Evolutionary conservation across 495 filamentous ascomycete genomes (phyloP).

Genomic region (Endocarpon pusillum): DNA sequence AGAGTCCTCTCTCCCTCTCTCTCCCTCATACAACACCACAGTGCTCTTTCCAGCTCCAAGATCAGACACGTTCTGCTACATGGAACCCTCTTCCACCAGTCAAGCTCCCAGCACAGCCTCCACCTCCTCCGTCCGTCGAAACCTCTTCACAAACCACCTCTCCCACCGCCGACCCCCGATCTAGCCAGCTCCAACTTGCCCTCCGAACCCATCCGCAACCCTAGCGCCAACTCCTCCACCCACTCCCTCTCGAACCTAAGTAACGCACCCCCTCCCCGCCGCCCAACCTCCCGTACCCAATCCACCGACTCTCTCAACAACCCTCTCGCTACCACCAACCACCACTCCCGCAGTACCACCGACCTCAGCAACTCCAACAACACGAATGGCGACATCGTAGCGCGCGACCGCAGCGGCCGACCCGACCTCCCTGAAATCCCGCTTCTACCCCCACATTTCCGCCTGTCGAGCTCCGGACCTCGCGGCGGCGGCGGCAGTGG

Average conservation of each 20-base stretch:
- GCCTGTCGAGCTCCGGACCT: too few relatives aligned
- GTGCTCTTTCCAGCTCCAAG: too few relatives aligned
- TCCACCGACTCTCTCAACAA: too few relatives aligned
- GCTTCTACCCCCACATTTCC: conserved; percentile 29
- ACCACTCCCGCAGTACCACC: conserved; percentile 32
- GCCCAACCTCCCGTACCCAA: not conserved
- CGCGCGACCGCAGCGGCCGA: conserved; percentile 56
- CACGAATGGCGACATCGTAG: conserved; percentile 56
- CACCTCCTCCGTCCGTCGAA: conserved; percentile 47
- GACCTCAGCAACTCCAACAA: conserved; percentile 52
- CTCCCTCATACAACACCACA: too few relatives aligned
- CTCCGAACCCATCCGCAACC: conserved; percentile 8
- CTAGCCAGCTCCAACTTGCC: conserved; percentile 12
- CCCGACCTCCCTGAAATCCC: conserved; percentile 60
- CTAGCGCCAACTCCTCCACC: conserved; percentile 13
- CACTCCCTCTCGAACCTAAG: conserved; percentile 15
- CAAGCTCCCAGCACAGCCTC: too few relatives aligned
- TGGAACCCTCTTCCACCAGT: too few relatives aligned
- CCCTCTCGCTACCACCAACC: too few relatives aligned
- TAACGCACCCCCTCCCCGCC: conserved; percentile 7
- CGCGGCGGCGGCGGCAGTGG: too few relatives aligned
- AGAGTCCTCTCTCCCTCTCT: too few relatives aligned
- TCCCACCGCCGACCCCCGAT: conserved; percentile 39
- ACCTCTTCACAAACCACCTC: conserved; percentile 56
- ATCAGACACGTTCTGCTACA: too few relatives aligned